These are phyloP conservation scores for Chlorella sorokiniana DNA, from an alignment of 139 green algal species.

Conservation along the genomic window DNA sequence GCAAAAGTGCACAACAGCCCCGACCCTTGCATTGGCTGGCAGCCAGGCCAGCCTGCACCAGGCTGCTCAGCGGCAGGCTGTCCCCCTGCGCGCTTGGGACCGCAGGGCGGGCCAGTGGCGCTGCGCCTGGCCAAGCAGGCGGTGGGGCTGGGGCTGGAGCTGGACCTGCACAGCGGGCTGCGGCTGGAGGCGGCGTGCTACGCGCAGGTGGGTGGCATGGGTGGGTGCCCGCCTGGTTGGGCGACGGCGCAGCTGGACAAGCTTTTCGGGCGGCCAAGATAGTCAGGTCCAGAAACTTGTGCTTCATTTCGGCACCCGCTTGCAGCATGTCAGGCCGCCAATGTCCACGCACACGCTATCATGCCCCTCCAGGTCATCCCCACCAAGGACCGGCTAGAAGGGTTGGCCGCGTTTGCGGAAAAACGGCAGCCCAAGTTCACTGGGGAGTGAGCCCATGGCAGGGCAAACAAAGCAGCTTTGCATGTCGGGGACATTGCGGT, in stretches of 20 bases:
- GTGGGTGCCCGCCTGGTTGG: neutral
- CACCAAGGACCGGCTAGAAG: slow-evolving; percentile 79
- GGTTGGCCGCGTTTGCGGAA: slow-evolving; percentile 82
- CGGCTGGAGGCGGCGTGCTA: slow-evolving; percentile 78
- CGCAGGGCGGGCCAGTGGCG: slow-evolving; percentile 65
- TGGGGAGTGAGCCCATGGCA: slow-evolving; percentile 57
- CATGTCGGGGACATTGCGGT: too few relatives aligned
- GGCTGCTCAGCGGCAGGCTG: neutral
- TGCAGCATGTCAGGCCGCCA: too few relatives aligned
- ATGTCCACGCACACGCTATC: neutral
- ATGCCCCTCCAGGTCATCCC: slow-evolving; percentile 59
- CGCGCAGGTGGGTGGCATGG: slow-evolving; percentile 29
- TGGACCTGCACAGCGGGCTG: slow-evolving; percentile 68
- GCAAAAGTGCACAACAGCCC: neutral
- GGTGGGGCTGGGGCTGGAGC: slow-evolving; percentile 66
- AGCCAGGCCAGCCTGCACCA: neutral
- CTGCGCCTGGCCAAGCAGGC: slow-evolving; percentile 81
- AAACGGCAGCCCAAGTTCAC: slow-evolving; percentile 81
- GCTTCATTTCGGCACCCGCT: too few relatives aligned
- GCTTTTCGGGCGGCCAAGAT: too few relatives aligned
- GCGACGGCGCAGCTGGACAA: neutral
- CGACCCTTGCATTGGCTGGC: neutral
- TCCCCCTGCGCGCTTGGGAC: neutral
- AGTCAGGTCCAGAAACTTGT: too few relatives aligned
- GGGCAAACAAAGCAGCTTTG: too few relatives aligned